phyloP scores from a whole-genome alignment of 2,329 filamentous ascomycete genomes.

The Fusarium sp. region DNA sequence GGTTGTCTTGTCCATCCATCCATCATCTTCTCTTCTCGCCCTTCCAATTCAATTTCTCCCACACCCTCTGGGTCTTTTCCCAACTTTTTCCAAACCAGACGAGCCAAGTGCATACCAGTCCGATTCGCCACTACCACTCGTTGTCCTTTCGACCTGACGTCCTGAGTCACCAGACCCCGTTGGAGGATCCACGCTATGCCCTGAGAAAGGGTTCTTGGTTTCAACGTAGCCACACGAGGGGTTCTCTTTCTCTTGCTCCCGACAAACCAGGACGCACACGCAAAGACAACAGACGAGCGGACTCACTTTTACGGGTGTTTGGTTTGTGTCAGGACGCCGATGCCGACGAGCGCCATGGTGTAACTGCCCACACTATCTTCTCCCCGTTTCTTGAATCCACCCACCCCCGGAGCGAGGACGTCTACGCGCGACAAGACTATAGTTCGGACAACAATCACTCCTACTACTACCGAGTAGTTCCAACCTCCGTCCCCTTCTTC shows the following conservation, averaged over 20 bases:
- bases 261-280: slow-evolving; percentile 13
- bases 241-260: slow-evolving; percentile 27
- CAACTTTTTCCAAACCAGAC: slow-evolving; percentile 40
- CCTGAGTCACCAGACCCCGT: slow-evolving; percentile 43
- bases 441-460: slow-evolving; percentile 23
- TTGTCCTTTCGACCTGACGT: slow-evolving; percentile 40
- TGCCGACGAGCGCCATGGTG: slow-evolving; percentile 40
- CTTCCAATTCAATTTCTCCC: slow-evolving; percentile 38
- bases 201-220: slow-evolving; percentile 38
- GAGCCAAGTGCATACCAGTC: slow-evolving; percentile 44
- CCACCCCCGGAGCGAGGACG: slow-evolving; percentile 32
- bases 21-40: slow-evolving; percentile 20
- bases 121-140: slow-evolving; percentile 40
- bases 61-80: slow-evolving; percentile 37
- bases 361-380: slow-evolving; percentile 38
- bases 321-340: slow-evolving; percentile 36
- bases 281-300: slow-evolving; percentile 20
- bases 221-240: slow-evolving; percentile 40
- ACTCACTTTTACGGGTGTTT: slow-evolving; percentile 28
- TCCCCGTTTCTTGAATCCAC: slow-evolving; percentile 35
- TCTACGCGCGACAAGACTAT: slow-evolving; percentile 20
- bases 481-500: slow-evolving; percentile 24
- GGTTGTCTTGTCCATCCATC: slow-evolving; percentile 29
- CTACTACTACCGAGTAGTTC: slow-evolving; percentile 29
- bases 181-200: slow-evolving; percentile 41